Evolutionary conservation across 148 eudicot species (phyloP), one percentile per base, ranked within the genome.

Genomic region (Rhododendron mucronatum): DNA sequence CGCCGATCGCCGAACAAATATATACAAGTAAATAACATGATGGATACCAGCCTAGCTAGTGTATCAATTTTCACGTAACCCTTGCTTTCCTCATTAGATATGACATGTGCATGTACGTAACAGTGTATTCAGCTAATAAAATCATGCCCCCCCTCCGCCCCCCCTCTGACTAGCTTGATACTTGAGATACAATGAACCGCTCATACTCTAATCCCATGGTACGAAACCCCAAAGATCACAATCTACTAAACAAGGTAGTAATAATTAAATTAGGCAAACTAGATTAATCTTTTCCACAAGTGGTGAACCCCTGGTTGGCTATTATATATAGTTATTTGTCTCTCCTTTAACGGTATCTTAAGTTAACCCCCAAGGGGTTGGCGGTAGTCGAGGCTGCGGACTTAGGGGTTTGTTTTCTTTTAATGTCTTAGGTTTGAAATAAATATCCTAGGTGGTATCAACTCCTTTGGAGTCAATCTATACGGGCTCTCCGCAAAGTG

Each of bases 201-300:
- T 45, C 51, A 44, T 83, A 47, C 26, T 37, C 11, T 45, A 26
- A 5, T 50, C 39, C 41, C 41, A 15, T 28, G 39, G 3, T 47
- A 55, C 78, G 55, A 45, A 83, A 83, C 85, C 85, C 85, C 12
- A 83, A 67, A 45, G 16, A 83, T 83, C 85, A 26, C 78, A 71
- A 83, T 44, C 85, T 67, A 45, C 41, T 16, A 26, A 7, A 83
- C 20, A 7, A 65, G 0, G 11, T 47, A 9, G 6, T n/a, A 82
- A n/a, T 33, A 33, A 33, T 35, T 44, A 83, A 48, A n/a, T 69
- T 26, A 33, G 20, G 8, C 7, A 50, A n/a, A 44, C 85, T 83
- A 28, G 78, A 83, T 67, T 67, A 37, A 2, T 83, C 78, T 83
- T 65, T 51, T 21, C 74, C 8, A 51, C 59, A 67, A 13, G 76